phyloP scores from a whole-genome alignment of 148 eudicot species.

The Diospyros kaki region DNA sequence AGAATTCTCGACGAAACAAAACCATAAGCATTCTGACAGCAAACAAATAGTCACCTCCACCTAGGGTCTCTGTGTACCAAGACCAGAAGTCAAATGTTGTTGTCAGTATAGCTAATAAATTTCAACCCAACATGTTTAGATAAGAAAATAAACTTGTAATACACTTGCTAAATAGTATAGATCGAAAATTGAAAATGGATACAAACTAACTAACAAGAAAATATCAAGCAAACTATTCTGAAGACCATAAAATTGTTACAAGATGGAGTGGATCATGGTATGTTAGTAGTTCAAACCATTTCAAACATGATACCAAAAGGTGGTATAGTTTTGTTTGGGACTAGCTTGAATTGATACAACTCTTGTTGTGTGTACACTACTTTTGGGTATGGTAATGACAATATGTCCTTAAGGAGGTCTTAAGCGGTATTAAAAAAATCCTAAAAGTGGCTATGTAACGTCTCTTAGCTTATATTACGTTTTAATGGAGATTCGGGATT shows the following conservation, averaged over 20 bases:
- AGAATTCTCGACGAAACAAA: conserved; percentile 93
- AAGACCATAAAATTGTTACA: background rate
- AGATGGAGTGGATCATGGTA: background rate
- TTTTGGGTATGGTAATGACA: too few relatives aligned
- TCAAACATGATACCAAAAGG: background rate
- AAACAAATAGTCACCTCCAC: conserved; percentile 93
- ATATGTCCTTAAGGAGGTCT: too few relatives aligned
- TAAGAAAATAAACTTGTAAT: background rate
- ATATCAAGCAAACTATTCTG: background rate
- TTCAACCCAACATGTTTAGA: background rate
- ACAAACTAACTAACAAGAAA: background rate
- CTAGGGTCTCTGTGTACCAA: conserved; percentile 66
- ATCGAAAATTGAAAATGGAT: background rate
- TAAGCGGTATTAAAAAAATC: too few relatives aligned
- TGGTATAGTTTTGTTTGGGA: too few relatives aligned
- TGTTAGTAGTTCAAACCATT: background rate
- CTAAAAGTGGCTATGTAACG: too few relatives aligned
- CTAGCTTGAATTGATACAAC: too few relatives aligned
- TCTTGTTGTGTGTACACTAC: too few relatives aligned
- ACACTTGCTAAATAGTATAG: background rate
- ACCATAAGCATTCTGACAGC: conserved; percentile 99
- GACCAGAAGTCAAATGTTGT: conserved; percentile 10
- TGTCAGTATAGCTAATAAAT: conserved; percentile 4
- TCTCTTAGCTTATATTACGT: too few relatives aligned
- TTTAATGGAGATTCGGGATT: too few relatives aligned